These are phyloP conservation scores for Boletus sp. DNA, from an alignment of 768 basidiomycete species.

Conservation along the genomic window DNA sequence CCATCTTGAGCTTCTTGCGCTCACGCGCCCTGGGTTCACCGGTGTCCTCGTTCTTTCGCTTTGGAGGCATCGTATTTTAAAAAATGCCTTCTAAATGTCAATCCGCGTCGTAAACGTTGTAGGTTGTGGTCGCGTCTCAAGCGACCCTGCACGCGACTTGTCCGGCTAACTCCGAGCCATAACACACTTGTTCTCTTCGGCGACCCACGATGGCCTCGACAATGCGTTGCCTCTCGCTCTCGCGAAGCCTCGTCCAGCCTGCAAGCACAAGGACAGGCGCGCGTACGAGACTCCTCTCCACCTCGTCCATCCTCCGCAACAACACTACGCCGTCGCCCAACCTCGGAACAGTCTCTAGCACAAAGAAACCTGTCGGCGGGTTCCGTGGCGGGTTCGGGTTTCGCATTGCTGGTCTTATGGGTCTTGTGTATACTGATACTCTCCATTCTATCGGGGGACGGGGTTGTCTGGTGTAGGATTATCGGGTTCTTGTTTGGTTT, in stretches of 20 bases:
- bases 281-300: conserved; percentile 41
- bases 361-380: conserved; percentile 76
- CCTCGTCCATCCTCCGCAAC: conserved; percentile 42
- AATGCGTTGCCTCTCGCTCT: conserved; percentile 29
- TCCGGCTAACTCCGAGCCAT: conserved; percentile 25
- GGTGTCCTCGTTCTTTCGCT: conserved; percentile 37
- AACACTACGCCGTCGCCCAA: conserved; percentile 43
- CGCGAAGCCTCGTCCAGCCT: conserved; percentile 15
- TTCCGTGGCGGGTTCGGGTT: conserved; percentile 59
- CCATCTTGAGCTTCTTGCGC: conserved; percentile 69
- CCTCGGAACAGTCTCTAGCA: conserved; percentile 51
- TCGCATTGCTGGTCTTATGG: conserved; percentile 4
- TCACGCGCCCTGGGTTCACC: conserved; percentile 41
- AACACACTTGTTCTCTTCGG: background rate
- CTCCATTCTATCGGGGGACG: too few species aligned
- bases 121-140: too few species aligned
- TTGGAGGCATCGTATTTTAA: conserved; percentile 36
- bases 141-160: background rate
- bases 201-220: conserved; percentile 37
- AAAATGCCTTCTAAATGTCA: too few species aligned
- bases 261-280: background rate
- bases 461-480: conserved; percentile 44
- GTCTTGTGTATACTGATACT: background rate
- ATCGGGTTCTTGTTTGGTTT: conserved; percentile 88
- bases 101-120: too few species aligned